phyloP scores from a whole-genome alignment of 495 filamentous ascomycete genomes.

The Xylaria flabelliformis region DNA sequence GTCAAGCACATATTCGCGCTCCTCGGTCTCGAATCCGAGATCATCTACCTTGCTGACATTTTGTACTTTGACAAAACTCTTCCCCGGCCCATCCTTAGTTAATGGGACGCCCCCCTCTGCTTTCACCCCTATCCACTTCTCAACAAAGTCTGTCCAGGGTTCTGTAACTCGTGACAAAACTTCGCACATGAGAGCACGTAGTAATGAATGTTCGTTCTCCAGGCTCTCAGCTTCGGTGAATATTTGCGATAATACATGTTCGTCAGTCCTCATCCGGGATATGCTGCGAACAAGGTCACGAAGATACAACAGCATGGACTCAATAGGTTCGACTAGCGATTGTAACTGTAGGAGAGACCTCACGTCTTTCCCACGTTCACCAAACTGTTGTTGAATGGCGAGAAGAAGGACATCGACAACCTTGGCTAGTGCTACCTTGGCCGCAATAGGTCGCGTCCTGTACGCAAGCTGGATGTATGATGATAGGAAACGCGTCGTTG shows the following conservation, averaged over 20 bases:
- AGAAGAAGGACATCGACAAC: conserved; percentile 61
- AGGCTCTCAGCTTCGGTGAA: conserved; percentile 67
- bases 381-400: conserved; percentile 63
- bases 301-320: conserved; percentile 67
- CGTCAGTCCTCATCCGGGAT: conserved; percentile 63
- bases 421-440: conserved; percentile 67
- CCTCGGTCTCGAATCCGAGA: conserved; percentile 56
- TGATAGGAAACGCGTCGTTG: conserved; percentile 59
- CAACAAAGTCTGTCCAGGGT: conserved; percentile 75
- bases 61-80: conserved; percentile 67
- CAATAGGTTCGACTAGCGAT: conserved; percentile 65
- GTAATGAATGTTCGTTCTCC: conserved; percentile 65
- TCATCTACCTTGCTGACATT: conserved; percentile 62
- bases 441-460: conserved; percentile 50
- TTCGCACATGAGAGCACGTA: conserved; percentile 69
- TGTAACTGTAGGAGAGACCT: conserved; percentile 73
- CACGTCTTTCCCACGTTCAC: conserved; percentile 45
- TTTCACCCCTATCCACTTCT: conserved; percentile 79
- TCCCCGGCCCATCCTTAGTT: conserved; percentile 51
- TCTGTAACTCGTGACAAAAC: conserved; percentile 67
- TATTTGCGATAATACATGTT: conserved; percentile 70
- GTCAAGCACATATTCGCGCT: conserved; percentile 65
- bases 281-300: conserved; percentile 62
- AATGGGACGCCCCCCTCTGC: conserved; percentile 58
- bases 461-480: conserved; percentile 59